These are phyloP conservation scores for Dysphania ambrosioides DNA, from an alignment of 148 eudicot genomes.

Conservation along the genomic window DNA sequence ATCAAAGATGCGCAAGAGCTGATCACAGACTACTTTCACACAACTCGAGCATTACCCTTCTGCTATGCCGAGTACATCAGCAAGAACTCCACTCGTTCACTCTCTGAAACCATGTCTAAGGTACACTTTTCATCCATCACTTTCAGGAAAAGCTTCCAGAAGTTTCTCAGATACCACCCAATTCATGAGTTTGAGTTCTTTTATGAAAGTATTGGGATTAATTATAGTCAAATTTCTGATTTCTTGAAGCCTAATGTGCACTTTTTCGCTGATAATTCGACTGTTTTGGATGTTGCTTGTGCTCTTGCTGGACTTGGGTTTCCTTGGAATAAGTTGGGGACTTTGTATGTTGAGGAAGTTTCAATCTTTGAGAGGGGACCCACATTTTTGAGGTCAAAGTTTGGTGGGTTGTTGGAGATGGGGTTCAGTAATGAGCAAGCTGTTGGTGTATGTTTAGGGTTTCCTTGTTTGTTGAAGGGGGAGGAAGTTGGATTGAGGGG, in stretches of 20 bases:
- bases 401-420: conserved; percentile 34
- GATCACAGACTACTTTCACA: conserved; percentile 65
- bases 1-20: conserved; percentile 43
- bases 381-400: conserved; percentile 31
- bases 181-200: conserved; percentile 70
- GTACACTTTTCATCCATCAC: conserved; percentile 32
- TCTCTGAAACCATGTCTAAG: conserved; percentile 37
- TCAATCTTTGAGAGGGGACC: conserved; percentile 42
- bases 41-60: conserved; percentile 50
- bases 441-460: conserved; percentile 61
- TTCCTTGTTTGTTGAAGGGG: conserved; percentile 49
- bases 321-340: conserved; percentile 73
- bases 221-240: conserved; percentile 32
- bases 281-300: conserved; percentile 51
- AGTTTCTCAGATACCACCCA: conserved; percentile 69
- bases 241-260: conserved; percentile 39
- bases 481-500: conserved; percentile 23
- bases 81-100: conserved; percentile 38
- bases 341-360: conserved; percentile 44
- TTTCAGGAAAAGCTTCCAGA: conserved; percentile 36
- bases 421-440: conserved; percentile 44
- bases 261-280: conserved; percentile 46
- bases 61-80: conserved; percentile 54
- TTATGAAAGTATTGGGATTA: conserved; percentile 75
- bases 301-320: conserved; percentile 56